Evolutionary conservation across 2,329 filamentous ascomycete species (phyloP).

Genomic region (Didymella keratinophila): DNA sequence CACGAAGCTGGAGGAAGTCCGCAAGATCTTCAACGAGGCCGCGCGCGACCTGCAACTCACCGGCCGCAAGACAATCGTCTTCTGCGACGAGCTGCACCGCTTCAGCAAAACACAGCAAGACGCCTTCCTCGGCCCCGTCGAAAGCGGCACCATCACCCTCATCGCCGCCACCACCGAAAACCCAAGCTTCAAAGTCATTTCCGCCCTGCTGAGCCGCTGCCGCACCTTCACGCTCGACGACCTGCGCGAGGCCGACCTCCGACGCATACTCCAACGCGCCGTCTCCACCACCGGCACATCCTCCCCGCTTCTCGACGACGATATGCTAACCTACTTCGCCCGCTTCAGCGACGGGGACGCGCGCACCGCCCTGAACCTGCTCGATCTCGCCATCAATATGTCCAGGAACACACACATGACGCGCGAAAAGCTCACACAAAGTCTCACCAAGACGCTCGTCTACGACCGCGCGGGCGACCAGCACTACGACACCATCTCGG

Average conservation of each 20-base stretch:
- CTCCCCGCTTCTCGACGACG: slow-evolving; percentile 73
- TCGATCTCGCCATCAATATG: slow-evolving; percentile 86
- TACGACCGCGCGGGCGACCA: slow-evolving; percentile 96
- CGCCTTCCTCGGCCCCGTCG: slow-evolving; percentile 90
- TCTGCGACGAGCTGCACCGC: slow-evolving; percentile 95
- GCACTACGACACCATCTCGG: slow-evolving; percentile 97
- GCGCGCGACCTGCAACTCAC: slow-evolving; percentile 80
- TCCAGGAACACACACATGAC: slow-evolving; percentile 71
- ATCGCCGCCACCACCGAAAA: slow-evolving; percentile 98
- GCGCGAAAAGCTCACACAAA: slow-evolving; percentile 77
- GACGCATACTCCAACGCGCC: slow-evolving; percentile 78
- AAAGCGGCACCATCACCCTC: slow-evolving; percentile 86
- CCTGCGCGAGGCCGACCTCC: slow-evolving; percentile 75
- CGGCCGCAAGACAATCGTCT: slow-evolving; percentile 91
- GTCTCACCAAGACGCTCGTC: slow-evolving; percentile 89
- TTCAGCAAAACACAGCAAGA: slow-evolving; percentile 95
- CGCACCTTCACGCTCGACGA: slow-evolving; percentile 87
- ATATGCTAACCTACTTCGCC: slow-evolving; percentile 81
- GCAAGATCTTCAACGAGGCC: slow-evolving; percentile 88
- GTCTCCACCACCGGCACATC: slow-evolving; percentile 65
- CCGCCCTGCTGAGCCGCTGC: slow-evolving; percentile 85
- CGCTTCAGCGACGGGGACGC: slow-evolving; percentile 92
- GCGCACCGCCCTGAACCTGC: slow-evolving; percentile 87
- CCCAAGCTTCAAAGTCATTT: slow-evolving; percentile 90
- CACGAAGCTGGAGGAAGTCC: slow-evolving; percentile 86